Evolutionary conservation across 2,329 filamentous ascomycete genomes (phyloP), one percentile per base, ranked within the genome.

Genomic region (Epichloe typhina): DNA sequence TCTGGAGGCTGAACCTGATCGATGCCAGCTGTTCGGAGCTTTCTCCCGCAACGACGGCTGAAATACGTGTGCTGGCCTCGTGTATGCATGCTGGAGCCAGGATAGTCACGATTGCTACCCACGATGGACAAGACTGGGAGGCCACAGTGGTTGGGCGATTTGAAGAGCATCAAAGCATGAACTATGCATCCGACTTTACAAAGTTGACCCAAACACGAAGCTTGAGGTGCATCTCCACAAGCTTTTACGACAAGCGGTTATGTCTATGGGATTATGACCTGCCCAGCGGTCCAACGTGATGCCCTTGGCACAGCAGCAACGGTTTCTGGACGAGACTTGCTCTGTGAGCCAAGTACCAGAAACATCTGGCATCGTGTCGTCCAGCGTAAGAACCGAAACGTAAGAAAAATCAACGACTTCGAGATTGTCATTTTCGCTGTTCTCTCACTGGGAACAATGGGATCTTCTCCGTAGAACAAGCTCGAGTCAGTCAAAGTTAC

Each of bases 81-180:
- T 96, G 93, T 62, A 97, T 97, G 91, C 86, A 96, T 69, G 88
- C 86, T 2, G 93, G 93, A 0, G 75, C 80, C 9, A 78, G 83
- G 50, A 68, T 97, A n/a, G 60, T 84, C 6, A 68, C 73, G 39
- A 59, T 80, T 17, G 53, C 57, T 9, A 62, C 68, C 26, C 61
- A 63, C 1, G 59, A 66, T 1, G 66, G 54, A 53, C 68, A 51
- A n/a, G 55, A 56, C 17, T 88, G 83, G 77, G 61, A 60, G 1
- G 82, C 93, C 52, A 70, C 76, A 42, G 72, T 91, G 1, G 57
- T 90, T 45, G 82, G 77, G 0, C 77, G 75, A 49, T 95, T 95
- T 61, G 84, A 88, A 58, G 86, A 91, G 62, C 89, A 96, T 63
- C 74, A 86, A 68, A 95, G 88, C 64, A 95, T 96, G 88, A 95